Base-by-base conservation (phyloP, 2,329 filamentous ascomycete species). In the Orbilia blumenaviensis region DNA sequence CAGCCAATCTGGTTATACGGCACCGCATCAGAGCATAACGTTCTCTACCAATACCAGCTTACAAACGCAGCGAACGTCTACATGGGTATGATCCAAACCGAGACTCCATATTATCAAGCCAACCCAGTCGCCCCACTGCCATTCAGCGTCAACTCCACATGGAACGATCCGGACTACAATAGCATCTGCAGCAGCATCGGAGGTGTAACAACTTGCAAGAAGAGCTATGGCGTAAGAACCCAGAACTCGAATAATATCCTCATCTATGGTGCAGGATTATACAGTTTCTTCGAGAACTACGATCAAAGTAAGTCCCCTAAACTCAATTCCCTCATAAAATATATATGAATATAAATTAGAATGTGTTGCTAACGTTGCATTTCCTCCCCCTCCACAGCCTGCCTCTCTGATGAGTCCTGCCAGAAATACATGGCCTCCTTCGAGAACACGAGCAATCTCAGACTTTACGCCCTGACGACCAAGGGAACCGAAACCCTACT, bases 81-180 rank as follows among this genome's bases (percentile, higher is more conserved):
- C 85, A 90, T 96, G 87, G 90, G 88, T 10, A 84, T 92, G 61
- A 92, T 96, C 80, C 94, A 97, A 84, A 92, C 92, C 2, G 94
- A 97, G 84, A 96, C 93, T 4, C 91, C 93, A 32, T 85, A 88
- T 78, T 86, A 87, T 80, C 84, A 86, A 56, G 82, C 87, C 69
- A 81, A 84, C 75, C 82, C 82, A 36, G 74, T 79, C 23, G 83
- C 84, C 2, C 84, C 84, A 4, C 79, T 80, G 2, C 85, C 85
- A 1, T 86, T 84, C 83, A 36, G 25, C 16, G 78, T 75, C 16
- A 81, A 79, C 48, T 23, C 60, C 12, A 67, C 67, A 46, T 81
- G 78, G 46, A 54, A 56, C 61, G 73, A 77, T 54, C 73, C 66
- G 0, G 61, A 71, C 14, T 77, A 54, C 46, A 63, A 54, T 18